Conservation (phyloP, 192 early-diverging fungal genomes). For the Linderina pennispora region DNA sequence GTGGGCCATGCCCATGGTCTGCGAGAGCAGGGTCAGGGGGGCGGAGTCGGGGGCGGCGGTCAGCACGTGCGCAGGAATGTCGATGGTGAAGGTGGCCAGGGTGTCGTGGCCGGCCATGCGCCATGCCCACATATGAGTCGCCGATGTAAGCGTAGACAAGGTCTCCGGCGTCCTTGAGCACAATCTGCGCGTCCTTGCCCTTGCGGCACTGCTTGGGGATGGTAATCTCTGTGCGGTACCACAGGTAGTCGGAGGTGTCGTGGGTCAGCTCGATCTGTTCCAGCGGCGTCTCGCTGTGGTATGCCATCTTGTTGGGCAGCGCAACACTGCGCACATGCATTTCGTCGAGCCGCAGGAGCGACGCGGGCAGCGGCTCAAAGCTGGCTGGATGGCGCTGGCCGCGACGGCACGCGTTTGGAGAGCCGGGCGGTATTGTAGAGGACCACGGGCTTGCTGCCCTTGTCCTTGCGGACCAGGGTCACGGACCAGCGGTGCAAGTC, state of each 20-base stretch:
- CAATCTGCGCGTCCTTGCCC: conserved; percentile 3
- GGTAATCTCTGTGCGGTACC: conserved; percentile 29
- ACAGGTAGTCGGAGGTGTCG: conserved; percentile 39
- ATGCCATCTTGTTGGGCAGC: conserved; percentile 4
- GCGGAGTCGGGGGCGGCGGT: not conserved
- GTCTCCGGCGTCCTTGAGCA: conserved; percentile 31
- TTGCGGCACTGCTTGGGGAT: conserved; percentile 6
- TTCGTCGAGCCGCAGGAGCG: not conserved
- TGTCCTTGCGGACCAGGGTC: conserved; percentile 8
- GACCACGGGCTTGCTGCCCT: not conserved
- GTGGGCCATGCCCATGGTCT: conserved; percentile 45
- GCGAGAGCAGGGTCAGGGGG: conserved; percentile 16
- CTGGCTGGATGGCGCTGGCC: conserved; percentile 11
- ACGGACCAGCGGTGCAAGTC: conserved; percentile 34
- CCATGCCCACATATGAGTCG: conserved; percentile 11
- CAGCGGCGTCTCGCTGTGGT: conserved; percentile 6
- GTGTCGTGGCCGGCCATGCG: conserved; percentile 16
- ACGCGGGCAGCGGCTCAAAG: conserved; percentile 7
- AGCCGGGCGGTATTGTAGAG: conserved; percentile 25
- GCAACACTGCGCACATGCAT: conserved; percentile 9
- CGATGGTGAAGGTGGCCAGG: conserved; percentile 19
- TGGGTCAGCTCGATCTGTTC: conserved; percentile 35
- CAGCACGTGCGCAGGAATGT: no score
- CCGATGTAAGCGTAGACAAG: conserved; percentile 25
- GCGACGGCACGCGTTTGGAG: conserved; percentile 1